Conservation (phyloP, 345 rosid species). For the Rhodamnia argentea region DNA sequence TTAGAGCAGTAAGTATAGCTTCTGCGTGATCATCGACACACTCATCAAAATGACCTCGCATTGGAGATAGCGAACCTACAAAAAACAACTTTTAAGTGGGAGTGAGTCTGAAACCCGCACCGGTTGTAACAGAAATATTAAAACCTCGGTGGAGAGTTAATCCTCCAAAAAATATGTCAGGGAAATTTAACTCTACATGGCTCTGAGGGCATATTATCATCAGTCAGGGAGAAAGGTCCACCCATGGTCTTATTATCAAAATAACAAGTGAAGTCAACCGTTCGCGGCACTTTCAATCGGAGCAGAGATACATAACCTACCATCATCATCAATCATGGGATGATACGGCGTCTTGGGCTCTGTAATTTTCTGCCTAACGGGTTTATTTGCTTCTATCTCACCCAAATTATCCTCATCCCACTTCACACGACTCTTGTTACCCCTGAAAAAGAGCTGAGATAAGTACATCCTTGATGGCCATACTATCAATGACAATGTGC, state of each 20-base stretch:
- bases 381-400: constrained; percentile 94
- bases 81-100: not conserved
- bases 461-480: not conserved
- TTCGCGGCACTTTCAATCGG: not conserved
- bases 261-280: not conserved
- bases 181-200: not conserved
- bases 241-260: not conserved
- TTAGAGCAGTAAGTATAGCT: constrained; percentile 50
- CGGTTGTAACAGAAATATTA: not conserved
- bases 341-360: constrained; percentile 99
- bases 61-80: constrained; percentile 60
- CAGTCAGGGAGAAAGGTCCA: not conserved
- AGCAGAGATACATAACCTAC: constrained; percentile 22
- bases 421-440: constrained; percentile 51
- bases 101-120: not conserved
- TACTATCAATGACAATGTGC: not conserved
- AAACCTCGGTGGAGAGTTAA: not conserved
- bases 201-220: not conserved
- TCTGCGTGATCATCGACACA: constrained; percentile 60
- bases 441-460: constrained; percentile 5
- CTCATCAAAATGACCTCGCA: constrained; percentile 40
- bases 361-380: constrained; percentile 92
- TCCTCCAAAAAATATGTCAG: not conserved
- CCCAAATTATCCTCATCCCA: constrained; percentile 88
- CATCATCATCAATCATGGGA: constrained; percentile 87